phyloP scores from a whole-genome alignment of 352 stramenopile genomes.

The Peronosclerospora sorghi region DNA sequence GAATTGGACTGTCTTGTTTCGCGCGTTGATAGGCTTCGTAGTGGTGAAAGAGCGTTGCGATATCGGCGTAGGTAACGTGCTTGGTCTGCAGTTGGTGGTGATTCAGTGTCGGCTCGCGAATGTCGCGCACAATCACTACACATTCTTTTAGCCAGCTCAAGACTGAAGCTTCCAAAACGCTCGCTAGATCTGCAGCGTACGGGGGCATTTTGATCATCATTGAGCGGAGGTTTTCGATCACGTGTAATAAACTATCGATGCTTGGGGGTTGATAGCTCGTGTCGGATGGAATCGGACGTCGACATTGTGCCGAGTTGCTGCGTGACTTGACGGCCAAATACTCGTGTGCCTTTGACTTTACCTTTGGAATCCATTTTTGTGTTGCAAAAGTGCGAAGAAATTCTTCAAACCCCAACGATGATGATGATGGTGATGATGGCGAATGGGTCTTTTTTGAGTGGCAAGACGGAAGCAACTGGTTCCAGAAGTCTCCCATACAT shows the following conservation, averaged over 20 bases:
- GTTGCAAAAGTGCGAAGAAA: conserved; percentile 62
- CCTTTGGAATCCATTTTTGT: conserved; percentile 66
- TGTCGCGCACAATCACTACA: conserved; percentile 55
- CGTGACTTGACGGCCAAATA: conserved; percentile 50
- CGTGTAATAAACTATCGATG: conserved; percentile 66
- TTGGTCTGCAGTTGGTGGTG: conserved; percentile 39
- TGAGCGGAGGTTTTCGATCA: conserved; percentile 44
- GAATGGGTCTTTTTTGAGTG: too few species aligned
- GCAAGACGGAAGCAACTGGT: too few species aligned
- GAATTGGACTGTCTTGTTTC: conserved; percentile 40
- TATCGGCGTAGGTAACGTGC: conserved; percentile 43
- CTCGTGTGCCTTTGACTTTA: conserved; percentile 59
- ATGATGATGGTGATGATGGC: conserved; percentile 6
- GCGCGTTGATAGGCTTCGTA: conserved; percentile 56
- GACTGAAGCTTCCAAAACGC: conserved; percentile 52
- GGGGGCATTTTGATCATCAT: conserved; percentile 70
- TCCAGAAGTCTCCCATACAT: conserved; percentile 25
- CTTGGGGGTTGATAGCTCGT: conserved; percentile 67
- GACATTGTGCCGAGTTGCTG: conserved; percentile 28
- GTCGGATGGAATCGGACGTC: conserved; percentile 48
- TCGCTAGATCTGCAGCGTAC: conserved; percentile 43
- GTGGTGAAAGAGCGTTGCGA: conserved; percentile 48
- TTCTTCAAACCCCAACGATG: conserved; percentile 25
- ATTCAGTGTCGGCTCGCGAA: conserved; percentile 67
- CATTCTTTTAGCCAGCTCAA: conserved; percentile 69